A percentile compares a stretch with the other conserved stretches of the same genome.
phyloP scores from a whole-genome alignment of 164 flowering plant species.

The Litsea cubeba region DNA sequence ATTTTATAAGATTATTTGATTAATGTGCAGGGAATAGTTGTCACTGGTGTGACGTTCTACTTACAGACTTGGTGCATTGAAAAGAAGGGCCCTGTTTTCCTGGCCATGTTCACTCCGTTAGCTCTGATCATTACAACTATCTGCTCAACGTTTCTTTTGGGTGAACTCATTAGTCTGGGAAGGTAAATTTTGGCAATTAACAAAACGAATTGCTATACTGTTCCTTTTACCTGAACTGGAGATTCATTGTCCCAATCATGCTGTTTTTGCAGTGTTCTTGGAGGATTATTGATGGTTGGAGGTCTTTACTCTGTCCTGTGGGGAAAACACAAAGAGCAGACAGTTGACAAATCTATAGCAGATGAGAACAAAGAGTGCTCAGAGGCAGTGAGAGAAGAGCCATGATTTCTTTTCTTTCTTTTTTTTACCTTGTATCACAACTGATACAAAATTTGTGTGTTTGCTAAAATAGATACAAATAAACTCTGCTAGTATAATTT shows the following conservation, averaged over 20 bases:
- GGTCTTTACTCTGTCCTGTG: slow-evolving; percentile 19
- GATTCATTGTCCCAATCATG: background rate
- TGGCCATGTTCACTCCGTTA: slow-evolving; percentile 62
- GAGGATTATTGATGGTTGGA: slow-evolving; percentile 17
- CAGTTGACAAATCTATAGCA: background rate
- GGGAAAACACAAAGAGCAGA: slow-evolving; percentile 15
- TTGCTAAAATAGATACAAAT: too few relatives aligned
- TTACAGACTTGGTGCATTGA: slow-evolving; percentile 70
- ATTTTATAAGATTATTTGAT: too few relatives aligned
- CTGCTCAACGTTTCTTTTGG: slow-evolving; percentile 46
- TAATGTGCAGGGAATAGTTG: slow-evolving; percentile 35
- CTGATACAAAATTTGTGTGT: too few relatives aligned
- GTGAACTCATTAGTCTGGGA: slow-evolving; percentile 50
- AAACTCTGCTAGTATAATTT: too few relatives aligned
- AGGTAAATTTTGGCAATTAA: slow-evolving; percentile 34
- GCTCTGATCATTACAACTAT: slow-evolving; percentile 47
- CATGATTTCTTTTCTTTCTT: background rate
- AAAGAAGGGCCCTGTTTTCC: slow-evolving; percentile 73
- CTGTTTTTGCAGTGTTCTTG: slow-evolving; percentile 15
- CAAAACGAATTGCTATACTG: background rate
- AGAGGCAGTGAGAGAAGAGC: background rate
- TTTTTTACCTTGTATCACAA: too few relatives aligned
- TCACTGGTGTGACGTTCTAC: slow-evolving; percentile 42
- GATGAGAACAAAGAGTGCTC: background rate
- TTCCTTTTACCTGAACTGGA: background rate